These are phyloP conservation scores for Taxawa tesnikishii DNA, from an alignment of 2,329 filamentous ascomycete genomes.

Conservation along the genomic window DNA sequence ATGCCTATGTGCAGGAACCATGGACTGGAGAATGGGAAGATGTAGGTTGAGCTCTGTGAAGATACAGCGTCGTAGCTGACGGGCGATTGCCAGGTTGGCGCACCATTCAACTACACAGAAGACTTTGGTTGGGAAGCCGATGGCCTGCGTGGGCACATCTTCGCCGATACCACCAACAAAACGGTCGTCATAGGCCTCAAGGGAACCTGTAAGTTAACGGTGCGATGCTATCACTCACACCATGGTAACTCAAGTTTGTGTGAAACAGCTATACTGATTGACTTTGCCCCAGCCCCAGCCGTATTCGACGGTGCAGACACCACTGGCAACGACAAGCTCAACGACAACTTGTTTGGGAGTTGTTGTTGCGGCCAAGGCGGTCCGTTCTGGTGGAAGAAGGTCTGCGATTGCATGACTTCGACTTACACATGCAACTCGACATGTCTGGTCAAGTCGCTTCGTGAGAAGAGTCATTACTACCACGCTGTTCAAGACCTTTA, in stretches of 20 bases:
- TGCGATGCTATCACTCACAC: slow-evolving; percentile 22
- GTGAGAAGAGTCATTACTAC: slow-evolving; percentile 82
- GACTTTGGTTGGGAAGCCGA: slow-evolving; percentile 91
- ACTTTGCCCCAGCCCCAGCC: no score
- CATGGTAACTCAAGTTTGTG: slow-evolving; percentile 9
- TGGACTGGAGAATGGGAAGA: slow-evolving; percentile 71
- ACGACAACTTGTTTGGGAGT: slow-evolving; percentile 96
- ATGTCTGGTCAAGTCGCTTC: slow-evolving; percentile 64
- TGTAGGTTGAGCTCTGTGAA: slow-evolving; percentile 38
- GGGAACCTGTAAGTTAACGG: no score
- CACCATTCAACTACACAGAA: slow-evolving; percentile 69
- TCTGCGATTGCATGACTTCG: slow-evolving; percentile 81
- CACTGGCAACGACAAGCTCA: slow-evolving; percentile 93
- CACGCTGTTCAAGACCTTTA: slow-evolving; percentile 80
- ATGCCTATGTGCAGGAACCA: slow-evolving; percentile 73
- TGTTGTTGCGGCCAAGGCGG: slow-evolving; percentile 95
- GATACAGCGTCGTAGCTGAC: no score
- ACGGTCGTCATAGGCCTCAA: slow-evolving; percentile 90
- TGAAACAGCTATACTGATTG: no score
- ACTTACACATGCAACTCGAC: slow-evolving; percentile 89
- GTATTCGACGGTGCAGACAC: slow-evolving; percentile 96
- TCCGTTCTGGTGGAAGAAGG: slow-evolving; percentile 77
- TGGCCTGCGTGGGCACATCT: slow-evolving; percentile 84
- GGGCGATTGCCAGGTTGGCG: no score
- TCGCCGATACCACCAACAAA: slow-evolving; percentile 71